Evolutionary conservation across 139 green algal species (phyloP), one percentile per base, ranked within the genome.

Genomic region (Axilococcus clingmanii): DNA sequence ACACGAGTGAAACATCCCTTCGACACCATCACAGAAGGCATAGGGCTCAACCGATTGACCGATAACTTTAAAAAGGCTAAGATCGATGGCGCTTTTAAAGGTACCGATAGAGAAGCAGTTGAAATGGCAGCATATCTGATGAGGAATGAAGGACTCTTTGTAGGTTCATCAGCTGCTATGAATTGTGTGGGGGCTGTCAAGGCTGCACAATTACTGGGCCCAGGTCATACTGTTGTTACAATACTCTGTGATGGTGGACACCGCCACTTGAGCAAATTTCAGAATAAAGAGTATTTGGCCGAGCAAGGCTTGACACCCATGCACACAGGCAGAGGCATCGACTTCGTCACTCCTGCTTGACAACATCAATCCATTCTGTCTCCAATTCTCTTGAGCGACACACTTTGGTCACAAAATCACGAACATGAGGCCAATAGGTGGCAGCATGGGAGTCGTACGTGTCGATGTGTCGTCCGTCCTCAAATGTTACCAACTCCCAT

Each of bases 111-210:
- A 23, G 82, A 89, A 57, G 69, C 78, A 3, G 82, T 91, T 16
- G 79, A 85, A 24, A 91, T 91, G 82, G 78, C 89, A 0, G 43
- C 57, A 2, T 88, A 88, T 66, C 67, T 97, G 6, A 53, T 95
- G 38, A 65, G 71, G 5, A 81, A 94, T 46, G 89, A 97, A 33
- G 89, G 89, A 1, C 72, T 97, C 0, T 97, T 91, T 59, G 46
- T 97, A 29, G 89, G 86, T 44, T 84, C 68, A 55, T 86, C 73
- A 4, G 69, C 85, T 1, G 84, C 83, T 4, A 74, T 94, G 67
- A 96, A 95, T 53, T 89, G 81, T 43, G 85, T 95, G 14, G 86
- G 85, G 0, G 90, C 90, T 0, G 82, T 95, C 33, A 96, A 96
- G 63, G 68, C 73, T 36, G 86, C 86, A 2, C 48, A 77, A 8